Evolutionary conservation across 768 basidiomycete genomes (phyloP).

Genomic region (Collybiopsis luxurians): DNA sequence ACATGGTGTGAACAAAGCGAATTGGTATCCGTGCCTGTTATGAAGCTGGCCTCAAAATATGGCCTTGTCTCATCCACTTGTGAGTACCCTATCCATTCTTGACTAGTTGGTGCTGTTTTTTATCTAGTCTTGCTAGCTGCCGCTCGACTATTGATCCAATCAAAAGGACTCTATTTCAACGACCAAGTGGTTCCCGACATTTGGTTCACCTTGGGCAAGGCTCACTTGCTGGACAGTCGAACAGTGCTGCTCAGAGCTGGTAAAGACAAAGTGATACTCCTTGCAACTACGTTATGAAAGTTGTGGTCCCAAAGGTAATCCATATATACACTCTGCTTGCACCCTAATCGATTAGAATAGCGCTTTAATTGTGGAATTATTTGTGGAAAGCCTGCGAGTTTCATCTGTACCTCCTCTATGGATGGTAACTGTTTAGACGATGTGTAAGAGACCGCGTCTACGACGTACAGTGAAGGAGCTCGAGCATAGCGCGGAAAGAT

Average conservation of each 20-base stretch:
- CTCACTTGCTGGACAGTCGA: slow-evolving; percentile 56
- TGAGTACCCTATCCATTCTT: slow-evolving; percentile 29
- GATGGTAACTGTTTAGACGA: too few relatives aligned
- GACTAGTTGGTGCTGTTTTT: too few relatives aligned
- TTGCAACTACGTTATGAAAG: slow-evolving; percentile 33
- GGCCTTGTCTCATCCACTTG: slow-evolving; percentile 63
- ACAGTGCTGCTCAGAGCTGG: slow-evolving; percentile 71
- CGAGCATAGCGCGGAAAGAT: too few relatives aligned
- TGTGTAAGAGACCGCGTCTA: too few relatives aligned
- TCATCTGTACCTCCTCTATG: too few relatives aligned
- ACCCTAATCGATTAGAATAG: slow-evolving; percentile 71
- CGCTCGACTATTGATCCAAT: slow-evolving; percentile 57
- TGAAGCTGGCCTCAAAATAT: slow-evolving; percentile 59
- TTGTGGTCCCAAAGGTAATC: too few relatives aligned
- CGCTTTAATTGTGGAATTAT: too few relatives aligned
- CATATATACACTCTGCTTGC: too few relatives aligned
- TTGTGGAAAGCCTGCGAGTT: too few relatives aligned
- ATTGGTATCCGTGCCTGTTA: slow-evolving; percentile 49
- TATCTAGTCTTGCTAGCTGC: slow-evolving; percentile 44
- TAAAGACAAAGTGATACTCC: slow-evolving; percentile 64
- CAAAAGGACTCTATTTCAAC: slow-evolving; percentile 75
- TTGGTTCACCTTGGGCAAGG: slow-evolving; percentile 35
- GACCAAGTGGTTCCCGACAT: slow-evolving; percentile 52
- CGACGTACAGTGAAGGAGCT: too few relatives aligned
- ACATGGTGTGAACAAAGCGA: slow-evolving; percentile 48